Evolutionary conservation across 306 rosid species (phyloP).

Genomic region (Cucumis melo): DNA sequence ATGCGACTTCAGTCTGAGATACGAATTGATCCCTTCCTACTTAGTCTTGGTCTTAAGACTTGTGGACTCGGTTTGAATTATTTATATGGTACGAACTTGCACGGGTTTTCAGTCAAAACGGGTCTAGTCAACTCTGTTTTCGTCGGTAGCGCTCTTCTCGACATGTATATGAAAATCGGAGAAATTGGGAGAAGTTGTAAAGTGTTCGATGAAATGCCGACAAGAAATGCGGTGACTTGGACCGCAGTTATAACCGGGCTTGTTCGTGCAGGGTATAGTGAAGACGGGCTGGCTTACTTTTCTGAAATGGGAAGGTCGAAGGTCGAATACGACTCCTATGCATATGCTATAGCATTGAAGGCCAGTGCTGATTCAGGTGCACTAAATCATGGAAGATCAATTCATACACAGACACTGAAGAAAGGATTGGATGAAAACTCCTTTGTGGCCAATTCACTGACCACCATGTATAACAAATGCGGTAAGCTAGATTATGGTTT

Average conservation of each 20-base stretch:
- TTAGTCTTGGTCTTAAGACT: conserved; percentile 58
- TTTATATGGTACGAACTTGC: conserved; percentile 36
- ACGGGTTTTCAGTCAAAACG: conserved; percentile 49
- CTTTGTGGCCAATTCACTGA: too few species aligned
- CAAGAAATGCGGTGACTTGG: conserved; percentile 50
- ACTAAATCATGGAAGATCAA: conserved; percentile 42
- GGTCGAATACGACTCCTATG: background rate
- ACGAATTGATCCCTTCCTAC: conserved; percentile 28
- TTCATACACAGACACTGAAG: conserved; percentile 50
- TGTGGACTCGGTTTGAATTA: conserved; percentile 33
- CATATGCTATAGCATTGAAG: background rate
- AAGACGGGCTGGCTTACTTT: conserved; percentile 45
- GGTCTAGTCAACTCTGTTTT: conserved; percentile 47
- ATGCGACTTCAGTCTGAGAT: too few species aligned
- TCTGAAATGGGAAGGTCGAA: conserved; percentile 49
- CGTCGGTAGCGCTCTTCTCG: conserved; percentile 55
- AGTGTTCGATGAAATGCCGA: conserved; percentile 18
- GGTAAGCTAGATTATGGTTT: too few species aligned
- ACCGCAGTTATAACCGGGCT: conserved; percentile 28
- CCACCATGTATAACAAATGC: too few species aligned
- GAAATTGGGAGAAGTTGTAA: conserved; percentile 35
- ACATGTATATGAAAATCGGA: conserved; percentile 67
- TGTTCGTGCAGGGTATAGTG: conserved; percentile 41
- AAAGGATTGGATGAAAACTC: conserved; percentile 23
- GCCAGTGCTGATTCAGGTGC: conserved; percentile 46